phyloP scores from a whole-genome alignment of 2,329 filamentous ascomycete genomes.

The Beauveria australis region DNA sequence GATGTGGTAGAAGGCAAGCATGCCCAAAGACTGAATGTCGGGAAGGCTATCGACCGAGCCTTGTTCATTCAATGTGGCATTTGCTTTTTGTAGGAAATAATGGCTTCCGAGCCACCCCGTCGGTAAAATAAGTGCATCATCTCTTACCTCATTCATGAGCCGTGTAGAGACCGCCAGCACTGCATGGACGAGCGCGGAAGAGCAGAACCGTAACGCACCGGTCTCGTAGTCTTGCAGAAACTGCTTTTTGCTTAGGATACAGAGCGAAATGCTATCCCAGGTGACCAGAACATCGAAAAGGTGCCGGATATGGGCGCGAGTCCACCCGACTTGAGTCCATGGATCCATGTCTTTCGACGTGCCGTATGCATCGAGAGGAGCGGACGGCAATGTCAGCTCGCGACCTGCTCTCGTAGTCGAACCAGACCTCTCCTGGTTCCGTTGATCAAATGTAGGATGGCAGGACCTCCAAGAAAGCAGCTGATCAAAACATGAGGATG shows the following conservation, averaged over 20 bases:
- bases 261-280: slow-evolving; percentile 13
- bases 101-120: slow-evolving; percentile 6
- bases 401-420: neutral
- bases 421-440: neutral
- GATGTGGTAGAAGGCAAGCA: slow-evolving; percentile 11
- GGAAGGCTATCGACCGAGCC: neutral
- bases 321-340: slow-evolving; percentile 11
- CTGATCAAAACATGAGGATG: slow-evolving; percentile 1
- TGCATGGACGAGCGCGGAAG: slow-evolving; percentile 12
- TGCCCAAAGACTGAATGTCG: slow-evolving; percentile 12
- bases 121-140: neutral
- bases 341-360: neutral
- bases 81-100: slow-evolving; percentile 4
- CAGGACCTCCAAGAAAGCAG: slow-evolving; percentile 3
- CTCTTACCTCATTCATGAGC: neutral
- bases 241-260: slow-evolving; percentile 17
- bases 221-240: slow-evolving; percentile 19
- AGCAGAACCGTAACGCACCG: slow-evolving; percentile 11
- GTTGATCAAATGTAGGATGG: neutral
- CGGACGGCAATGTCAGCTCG: neutral
- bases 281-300: slow-evolving; percentile 7
- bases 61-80: neutral
- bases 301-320: slow-evolving; percentile 5
- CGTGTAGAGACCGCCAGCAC: slow-evolving; percentile 9
- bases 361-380: neutral